Evolutionary conservation across 78 protist species (phyloP).

Genomic region (Monosiga brevicollis): DNA sequence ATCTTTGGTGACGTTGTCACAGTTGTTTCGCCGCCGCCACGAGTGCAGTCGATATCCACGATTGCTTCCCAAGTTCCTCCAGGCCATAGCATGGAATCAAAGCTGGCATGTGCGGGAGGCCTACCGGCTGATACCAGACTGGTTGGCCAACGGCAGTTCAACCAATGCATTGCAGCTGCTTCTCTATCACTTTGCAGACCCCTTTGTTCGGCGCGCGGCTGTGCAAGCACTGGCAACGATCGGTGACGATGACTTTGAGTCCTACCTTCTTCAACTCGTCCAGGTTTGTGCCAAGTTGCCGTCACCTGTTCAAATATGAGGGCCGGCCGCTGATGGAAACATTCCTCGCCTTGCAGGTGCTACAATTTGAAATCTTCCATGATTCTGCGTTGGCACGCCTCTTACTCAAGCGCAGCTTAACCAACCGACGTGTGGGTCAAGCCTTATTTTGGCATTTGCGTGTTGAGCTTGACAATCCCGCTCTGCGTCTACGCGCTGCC

Average conservation of each 20-base stretch:
- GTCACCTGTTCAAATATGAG: not conserved
- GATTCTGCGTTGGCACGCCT: slow-evolving; percentile 60
- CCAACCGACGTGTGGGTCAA: slow-evolving; percentile 29
- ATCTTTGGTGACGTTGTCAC: too few relatives aligned
- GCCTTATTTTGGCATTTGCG: slow-evolving; percentile 69
- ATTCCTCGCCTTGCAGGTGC: slow-evolving; percentile 35
- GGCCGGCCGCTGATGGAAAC: not conserved
- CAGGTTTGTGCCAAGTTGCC: slow-evolving; percentile 32
- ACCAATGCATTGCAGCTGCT: slow-evolving; percentile 61
- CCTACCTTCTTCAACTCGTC: slow-evolving; percentile 69
- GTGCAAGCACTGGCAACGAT: slow-evolving; percentile 52
- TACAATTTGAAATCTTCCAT: slow-evolving; percentile 67
- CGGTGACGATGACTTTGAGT: slow-evolving; percentile 51
- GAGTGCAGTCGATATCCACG: slow-evolving; percentile 11
- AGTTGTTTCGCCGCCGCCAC: slow-evolving; percentile 11
- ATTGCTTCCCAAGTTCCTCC: slow-evolving; percentile 72
- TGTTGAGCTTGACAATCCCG: slow-evolving; percentile 48
- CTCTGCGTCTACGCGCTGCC: slow-evolving; percentile 37
- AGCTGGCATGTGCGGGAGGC: slow-evolving; percentile 58
- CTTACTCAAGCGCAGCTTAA: slow-evolving; percentile 49
- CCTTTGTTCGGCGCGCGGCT: slow-evolving; percentile 60
- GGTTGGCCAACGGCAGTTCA: slow-evolving; percentile 43
- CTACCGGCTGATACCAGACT: slow-evolving; percentile 10
- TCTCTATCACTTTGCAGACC: slow-evolving; percentile 62
- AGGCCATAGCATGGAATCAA: slow-evolving; percentile 61